Evolutionary conservation across 768 basidiomycete species (phyloP).

Genomic region (Rhodotorula paludigena): DNA sequence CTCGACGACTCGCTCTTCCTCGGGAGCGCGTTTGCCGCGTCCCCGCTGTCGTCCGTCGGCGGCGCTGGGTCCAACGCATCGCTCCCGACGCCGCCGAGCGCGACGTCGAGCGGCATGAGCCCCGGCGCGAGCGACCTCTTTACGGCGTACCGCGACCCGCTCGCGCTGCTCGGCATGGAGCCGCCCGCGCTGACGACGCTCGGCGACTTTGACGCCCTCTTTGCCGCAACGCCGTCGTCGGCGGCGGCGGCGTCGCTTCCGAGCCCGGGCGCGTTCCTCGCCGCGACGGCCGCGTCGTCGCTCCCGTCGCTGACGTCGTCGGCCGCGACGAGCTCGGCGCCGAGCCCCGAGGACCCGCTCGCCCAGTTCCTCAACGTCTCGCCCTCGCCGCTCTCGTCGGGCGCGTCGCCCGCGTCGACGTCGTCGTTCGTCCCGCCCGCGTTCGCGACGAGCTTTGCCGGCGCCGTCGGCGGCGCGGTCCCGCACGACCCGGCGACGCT

Average conservation of each 20-base stretch:
- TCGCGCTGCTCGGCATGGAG: constrained; percentile 10
- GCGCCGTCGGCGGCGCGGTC: not conserved
- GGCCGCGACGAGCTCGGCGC: not conserved
- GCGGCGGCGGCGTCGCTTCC: not conserved
- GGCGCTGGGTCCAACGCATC: not conserved
- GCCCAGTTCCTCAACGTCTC: constrained; percentile 1
- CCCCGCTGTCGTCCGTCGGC: constrained; percentile 5
- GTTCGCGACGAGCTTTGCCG: not conserved
- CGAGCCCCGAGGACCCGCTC: constrained; percentile 1
- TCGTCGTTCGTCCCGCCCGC: not conserved
- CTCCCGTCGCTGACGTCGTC: not conserved
- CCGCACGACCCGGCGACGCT: not conserved
- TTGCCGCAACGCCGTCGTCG: constrained; percentile 3
- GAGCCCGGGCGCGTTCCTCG: not conserved
- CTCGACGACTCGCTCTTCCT: constrained; percentile 15
- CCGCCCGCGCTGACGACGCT: constrained; percentile 5
- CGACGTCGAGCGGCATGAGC: not conserved
- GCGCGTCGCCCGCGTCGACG: not conserved
- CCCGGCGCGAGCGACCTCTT: constrained; percentile 12
- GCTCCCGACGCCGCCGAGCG: not conserved
- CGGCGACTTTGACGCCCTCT: constrained; percentile 30
- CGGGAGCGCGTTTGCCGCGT: constrained; percentile 1
- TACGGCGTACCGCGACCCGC: constrained; percentile 32
- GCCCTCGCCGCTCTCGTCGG: not conserved
- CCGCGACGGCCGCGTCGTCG: not conserved